A percentile compares a stretch with the other conserved stretches of the same genome.
phyloP scores from a whole-genome alignment of 2,329 filamentous ascomycete genomes.

The Sporothrix schenckii region DNA sequence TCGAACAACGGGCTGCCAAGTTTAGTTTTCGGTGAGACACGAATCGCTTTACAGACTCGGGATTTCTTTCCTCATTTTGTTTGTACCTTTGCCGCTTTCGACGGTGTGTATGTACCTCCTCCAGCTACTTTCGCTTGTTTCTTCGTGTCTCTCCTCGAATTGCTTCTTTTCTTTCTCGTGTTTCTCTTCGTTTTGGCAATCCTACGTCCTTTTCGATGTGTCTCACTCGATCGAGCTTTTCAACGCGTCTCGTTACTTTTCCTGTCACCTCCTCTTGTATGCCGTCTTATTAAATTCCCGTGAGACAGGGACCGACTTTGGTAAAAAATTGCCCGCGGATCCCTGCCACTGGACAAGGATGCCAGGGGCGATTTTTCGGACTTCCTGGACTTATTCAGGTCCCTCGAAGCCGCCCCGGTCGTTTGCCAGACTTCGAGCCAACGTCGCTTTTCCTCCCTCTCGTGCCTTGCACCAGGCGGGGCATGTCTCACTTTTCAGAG shows the following conservation, averaged over 20 bases:
- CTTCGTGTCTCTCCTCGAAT: not conserved
- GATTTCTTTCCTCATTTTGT: not conserved
- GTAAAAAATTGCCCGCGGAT: slow-evolving; percentile 10
- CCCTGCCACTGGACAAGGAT: not conserved
- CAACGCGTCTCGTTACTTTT: not conserved
- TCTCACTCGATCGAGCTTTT: not conserved
- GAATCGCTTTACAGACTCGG: too few species aligned
- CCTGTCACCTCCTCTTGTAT: not conserved
- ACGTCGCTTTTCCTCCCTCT: not conserved
- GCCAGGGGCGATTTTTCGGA: not conserved
- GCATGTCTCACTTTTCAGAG: not conserved
- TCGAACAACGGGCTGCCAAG: not conserved
- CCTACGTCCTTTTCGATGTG: not conserved
- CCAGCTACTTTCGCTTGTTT: slow-evolving; percentile 19
- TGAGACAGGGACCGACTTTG: not conserved
- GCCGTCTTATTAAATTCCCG: not conserved
- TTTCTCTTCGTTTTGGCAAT: not conserved
- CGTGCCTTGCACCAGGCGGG: slow-evolving; percentile 23
- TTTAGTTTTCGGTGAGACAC: too few species aligned
- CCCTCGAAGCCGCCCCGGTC: not conserved
- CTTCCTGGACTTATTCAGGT: not conserved
- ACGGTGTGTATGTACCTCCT: not conserved
- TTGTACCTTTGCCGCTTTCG: not conserved
- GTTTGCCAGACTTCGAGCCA: not conserved
- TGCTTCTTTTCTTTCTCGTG: not conserved